phyloP scores from a whole-genome alignment of 2,329 filamentous ascomycete genomes.

The Phyllosticta citrichinensis region DNA sequence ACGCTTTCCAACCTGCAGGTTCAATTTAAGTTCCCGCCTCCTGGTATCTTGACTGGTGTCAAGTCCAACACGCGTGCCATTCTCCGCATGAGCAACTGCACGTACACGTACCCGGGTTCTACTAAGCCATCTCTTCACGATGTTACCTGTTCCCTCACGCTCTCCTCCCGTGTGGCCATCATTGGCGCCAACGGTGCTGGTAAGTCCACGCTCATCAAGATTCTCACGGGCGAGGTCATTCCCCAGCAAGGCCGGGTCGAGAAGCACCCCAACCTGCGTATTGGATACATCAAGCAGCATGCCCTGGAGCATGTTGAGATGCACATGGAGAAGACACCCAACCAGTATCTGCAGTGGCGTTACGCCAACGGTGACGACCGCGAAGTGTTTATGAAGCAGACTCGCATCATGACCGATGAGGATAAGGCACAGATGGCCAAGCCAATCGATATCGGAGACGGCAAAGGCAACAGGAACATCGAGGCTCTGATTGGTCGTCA shows the following conservation, averaged over 20 bases:
- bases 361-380: slow-evolving; percentile 96
- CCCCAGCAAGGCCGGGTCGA: slow-evolving; percentile 79
- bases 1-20: slow-evolving; percentile 80
- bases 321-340: slow-evolving; percentile 98
- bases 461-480: slow-evolving; percentile 64
- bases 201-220: slow-evolving; percentile 96
- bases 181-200: slow-evolving; percentile 97
- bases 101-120: slow-evolving; percentile 86
- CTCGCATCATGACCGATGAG: slow-evolving; percentile 73
- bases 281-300: slow-evolving; percentile 99
- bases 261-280: slow-evolving; percentile 97
- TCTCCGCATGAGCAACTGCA: slow-evolving; percentile 85
- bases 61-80: slow-evolving; percentile 92
- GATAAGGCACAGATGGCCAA: slow-evolving; percentile 91
- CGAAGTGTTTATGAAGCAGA: slow-evolving; percentile 96
- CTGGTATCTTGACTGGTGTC: slow-evolving; percentile 87
- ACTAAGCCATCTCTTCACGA: slow-evolving; percentile 79
- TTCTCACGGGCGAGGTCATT: slow-evolving; percentile 85
- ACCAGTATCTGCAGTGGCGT: slow-evolving; percentile 97
- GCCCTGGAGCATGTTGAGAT: slow-evolving; percentile 98
- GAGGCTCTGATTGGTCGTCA: slow-evolving; percentile 90
- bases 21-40: slow-evolving; percentile 96
- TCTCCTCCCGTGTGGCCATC: slow-evolving; percentile 90
- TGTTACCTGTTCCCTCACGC: slow-evolving; percentile 74
- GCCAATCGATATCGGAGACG: slow-evolving; percentile 73